phyloP scores from a whole-genome alignment of 2,329 filamentous ascomycete genomes.

The Domatiomyces catenatus region DNA sequence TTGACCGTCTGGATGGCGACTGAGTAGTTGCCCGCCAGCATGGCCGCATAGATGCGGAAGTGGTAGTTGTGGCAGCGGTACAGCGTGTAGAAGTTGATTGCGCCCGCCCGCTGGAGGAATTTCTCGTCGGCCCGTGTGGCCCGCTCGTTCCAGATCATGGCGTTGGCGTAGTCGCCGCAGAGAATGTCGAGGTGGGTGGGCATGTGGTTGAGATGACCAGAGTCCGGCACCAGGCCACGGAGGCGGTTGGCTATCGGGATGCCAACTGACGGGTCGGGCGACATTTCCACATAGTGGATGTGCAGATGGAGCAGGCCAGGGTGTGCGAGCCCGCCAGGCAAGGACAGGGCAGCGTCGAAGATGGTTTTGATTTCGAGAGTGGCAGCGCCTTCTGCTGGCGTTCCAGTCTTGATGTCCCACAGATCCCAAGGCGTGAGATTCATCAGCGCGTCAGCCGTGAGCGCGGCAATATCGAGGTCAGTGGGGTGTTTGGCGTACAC shows the following conservation, averaged over 20 bases:
- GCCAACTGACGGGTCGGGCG: conserved; percentile 46
- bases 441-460: conserved; percentile 52
- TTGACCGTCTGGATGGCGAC: conserved; percentile 46
- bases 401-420: conserved; percentile 45
- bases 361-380: conserved; percentile 44
- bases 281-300: conserved; percentile 69
- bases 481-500: conserved; percentile 39
- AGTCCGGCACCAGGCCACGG: conserved; percentile 50
- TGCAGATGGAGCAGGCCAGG: conserved; percentile 61
- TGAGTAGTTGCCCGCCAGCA: conserved; percentile 54
- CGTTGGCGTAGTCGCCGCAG: conserved; percentile 52
- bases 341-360: conserved; percentile 43
- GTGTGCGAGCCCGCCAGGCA: conserved; percentile 38
- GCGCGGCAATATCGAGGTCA: conserved; percentile 47
- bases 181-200: conserved; percentile 62
- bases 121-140: conserved; percentile 55
- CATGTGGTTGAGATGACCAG: conserved; percentile 61
- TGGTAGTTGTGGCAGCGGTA: conserved; percentile 64
- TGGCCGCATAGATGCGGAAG: conserved; percentile 60
- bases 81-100: conserved; percentile 59
- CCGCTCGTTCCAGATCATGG: conserved; percentile 50
- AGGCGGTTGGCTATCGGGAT: conserved; percentile 46
- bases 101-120: conserved; percentile 44
- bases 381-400: conserved; percentile 39
- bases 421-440: conserved; percentile 50